Base-by-base conservation (phyloP, 2,329 filamentous ascomycete species). In the Curvularia lunata region DNA sequence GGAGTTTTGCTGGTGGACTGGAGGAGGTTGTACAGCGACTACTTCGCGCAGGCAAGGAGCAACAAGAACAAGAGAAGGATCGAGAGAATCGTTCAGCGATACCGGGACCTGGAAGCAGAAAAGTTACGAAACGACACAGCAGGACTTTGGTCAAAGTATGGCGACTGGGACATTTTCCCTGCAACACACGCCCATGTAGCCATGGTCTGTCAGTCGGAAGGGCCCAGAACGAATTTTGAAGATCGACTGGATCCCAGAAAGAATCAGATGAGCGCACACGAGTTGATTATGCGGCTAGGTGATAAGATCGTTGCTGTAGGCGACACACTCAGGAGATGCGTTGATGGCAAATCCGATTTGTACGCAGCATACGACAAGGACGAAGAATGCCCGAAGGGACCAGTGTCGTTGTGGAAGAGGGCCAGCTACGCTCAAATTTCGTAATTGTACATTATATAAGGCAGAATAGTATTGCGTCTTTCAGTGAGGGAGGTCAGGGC, bases 1-100 rank as follows among this genome's bases (percentile, higher is more conserved):
- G 49, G 54, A 7, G 16, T 59, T 3, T 34, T 65, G 18, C 48
- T 61, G 16, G 47, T 59, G 19, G 53, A 63, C 13, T 61, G 61
- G 52, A 48, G 13, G n/a, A 41, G 46, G 27, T 27, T 63, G n/a
- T 56, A 57, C 27, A 56, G 42, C 19, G 42, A 51, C 16, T 63
- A 59, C 16, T 56, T 55, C 23, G 38, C 32, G 16, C 50, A 55
- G 23, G 42, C 60, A 13, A 37, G 37, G 18, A 54, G 38, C 27
- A 46, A 37, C 19, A 50, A 18, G 19, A 52, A 50, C 34, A 48
- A 46, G n/a, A 43, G 41, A 38, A 42, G 37, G 13, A 38, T 42
- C 21, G 7, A 23, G 6, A 34, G 37, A 7, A 57, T 48, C 7
- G 46, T 54, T 2, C 53, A 52, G 16, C 34, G 19, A 2, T 49